Percentiles rank a stretch among this genome's conserved stretches.
Evolutionary conservation across 768 basidiomycete genomes (phyloP).

Genomic region (Melanogaster broomeanus): DNA sequence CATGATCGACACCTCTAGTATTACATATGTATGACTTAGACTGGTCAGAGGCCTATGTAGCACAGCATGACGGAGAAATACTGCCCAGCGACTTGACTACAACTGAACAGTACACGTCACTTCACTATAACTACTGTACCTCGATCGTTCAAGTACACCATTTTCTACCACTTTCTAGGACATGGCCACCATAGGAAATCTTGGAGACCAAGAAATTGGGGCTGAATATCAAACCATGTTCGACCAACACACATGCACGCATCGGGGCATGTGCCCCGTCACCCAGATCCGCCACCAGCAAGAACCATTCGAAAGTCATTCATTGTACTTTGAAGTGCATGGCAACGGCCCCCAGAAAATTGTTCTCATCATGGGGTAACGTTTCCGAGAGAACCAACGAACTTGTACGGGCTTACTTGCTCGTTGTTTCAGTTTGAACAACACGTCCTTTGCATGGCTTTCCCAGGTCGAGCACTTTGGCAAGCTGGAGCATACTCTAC

Average conservation of each 20-base stretch:
- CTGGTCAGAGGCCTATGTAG: no score
- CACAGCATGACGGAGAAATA: no score
- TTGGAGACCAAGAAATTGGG: conserved; percentile 10
- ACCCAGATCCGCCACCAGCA: conserved; percentile 49
- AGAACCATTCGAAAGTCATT: conserved; percentile 62
- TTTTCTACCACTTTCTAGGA: neutral
- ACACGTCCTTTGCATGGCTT: conserved; percentile 62
- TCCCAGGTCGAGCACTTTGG: conserved; percentile 68
- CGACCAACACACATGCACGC: conserved; percentile 58
- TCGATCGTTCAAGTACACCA: no score
- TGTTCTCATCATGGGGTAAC: conserved; percentile 75
- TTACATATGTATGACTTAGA: no score
- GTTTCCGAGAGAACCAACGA: neutral
- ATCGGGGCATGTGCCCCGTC: conserved; percentile 78
- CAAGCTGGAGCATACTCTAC: conserved; percentile 53
- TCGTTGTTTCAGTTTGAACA: conserved; percentile 51
- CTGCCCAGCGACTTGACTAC: no score
- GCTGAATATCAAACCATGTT: conserved; percentile 48
- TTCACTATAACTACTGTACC: no score
- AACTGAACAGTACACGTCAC: no score
- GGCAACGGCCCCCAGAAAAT: conserved; percentile 66
- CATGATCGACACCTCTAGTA: no score
- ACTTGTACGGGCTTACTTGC: neutral
- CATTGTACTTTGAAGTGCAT: conserved; percentile 80
- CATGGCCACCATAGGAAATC: conserved; percentile 7